phyloP scores from a whole-genome alignment of 176 grass and related monocot species.

The Echinochloa phyllopogon region DNA sequence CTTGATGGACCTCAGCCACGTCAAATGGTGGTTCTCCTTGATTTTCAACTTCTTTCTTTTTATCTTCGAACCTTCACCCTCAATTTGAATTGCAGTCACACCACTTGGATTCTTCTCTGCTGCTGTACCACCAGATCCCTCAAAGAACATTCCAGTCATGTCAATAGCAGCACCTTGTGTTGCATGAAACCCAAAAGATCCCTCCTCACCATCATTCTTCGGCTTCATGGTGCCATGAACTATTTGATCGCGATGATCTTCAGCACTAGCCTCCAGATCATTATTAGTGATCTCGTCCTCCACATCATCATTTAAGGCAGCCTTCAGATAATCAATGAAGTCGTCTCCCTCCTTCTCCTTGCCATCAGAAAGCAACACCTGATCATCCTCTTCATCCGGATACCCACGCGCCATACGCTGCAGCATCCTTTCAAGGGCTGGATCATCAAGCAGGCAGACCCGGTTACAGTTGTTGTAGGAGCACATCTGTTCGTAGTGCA shows the following conservation, averaged over 20 bases:
- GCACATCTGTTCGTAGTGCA: slow-evolving; percentile 85
- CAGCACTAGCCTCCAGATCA: slow-evolving; percentile 29
- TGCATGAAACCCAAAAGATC: slow-evolving; percentile 38
- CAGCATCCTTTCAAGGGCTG: slow-evolving; percentile 49
- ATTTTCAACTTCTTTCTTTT: slow-evolving; percentile 65
- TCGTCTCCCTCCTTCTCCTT: slow-evolving; percentile 37
- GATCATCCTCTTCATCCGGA: slow-evolving; percentile 51
- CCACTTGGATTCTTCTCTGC: slow-evolving; percentile 28
- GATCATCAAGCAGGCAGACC: slow-evolving; percentile 60
- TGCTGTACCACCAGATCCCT: slow-evolving; percentile 31
- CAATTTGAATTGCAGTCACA: slow-evolving; percentile 39
- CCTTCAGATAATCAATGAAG: no score
- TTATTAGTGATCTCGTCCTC: not conserved
- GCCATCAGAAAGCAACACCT: no score
- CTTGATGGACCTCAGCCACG: slow-evolving; percentile 66
- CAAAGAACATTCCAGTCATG: slow-evolving; percentile 42
- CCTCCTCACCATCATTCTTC: slow-evolving; percentile 35
- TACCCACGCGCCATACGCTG: slow-evolving; percentile 42
- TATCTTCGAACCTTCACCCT: slow-evolving; percentile 57
- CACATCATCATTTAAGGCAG: no score
- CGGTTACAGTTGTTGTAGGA: slow-evolving; percentile 77
- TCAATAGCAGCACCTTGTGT: slow-evolving; percentile 43
- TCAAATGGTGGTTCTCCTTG: slow-evolving; percentile 54
- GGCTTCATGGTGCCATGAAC: slow-evolving; percentile 29
- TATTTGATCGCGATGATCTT: slow-evolving; percentile 26